phyloP scores from a whole-genome alignment of 2,329 filamentous ascomycete species.

The Gliomastix tumulicola region DNA sequence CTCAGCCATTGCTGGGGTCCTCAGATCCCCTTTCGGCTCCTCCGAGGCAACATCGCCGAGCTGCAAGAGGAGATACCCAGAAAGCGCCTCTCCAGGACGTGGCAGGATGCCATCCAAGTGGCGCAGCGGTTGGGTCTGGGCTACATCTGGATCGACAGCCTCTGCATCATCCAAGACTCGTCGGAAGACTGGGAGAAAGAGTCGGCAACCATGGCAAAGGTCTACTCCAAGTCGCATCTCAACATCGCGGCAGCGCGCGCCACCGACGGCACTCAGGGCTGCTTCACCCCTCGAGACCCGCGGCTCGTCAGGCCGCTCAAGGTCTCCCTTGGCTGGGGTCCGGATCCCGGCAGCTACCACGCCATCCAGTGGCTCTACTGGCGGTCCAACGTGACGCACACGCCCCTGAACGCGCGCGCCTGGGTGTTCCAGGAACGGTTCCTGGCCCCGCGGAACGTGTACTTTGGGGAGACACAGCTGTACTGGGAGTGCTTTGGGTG shows the following conservation, averaged over 20 bases:
- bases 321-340: conserved; percentile 1
- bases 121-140: conserved; percentile 8
- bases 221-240: conserved; percentile 14
- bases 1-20: background rate
- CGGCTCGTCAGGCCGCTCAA: conserved; percentile 6
- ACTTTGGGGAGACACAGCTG: conserved; percentile 15
- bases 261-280: conserved; percentile 8
- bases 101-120: background rate
- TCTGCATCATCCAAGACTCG: conserved; percentile 17
- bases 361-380: conserved; percentile 4
- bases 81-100: background rate
- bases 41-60: background rate
- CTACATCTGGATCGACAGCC: conserved; percentile 16
- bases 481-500: conserved; percentile 15
- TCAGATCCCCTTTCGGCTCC: background rate
- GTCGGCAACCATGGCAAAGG: conserved; percentile 16
- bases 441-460: conserved; percentile 14
- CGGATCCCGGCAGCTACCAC: conserved; percentile 4
- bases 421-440: conserved; percentile 21
- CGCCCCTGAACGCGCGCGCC: conserved; percentile 12
- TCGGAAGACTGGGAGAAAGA: conserved; percentile 13
- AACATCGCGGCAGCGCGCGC: conserved; percentile 14
- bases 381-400: conserved; percentile 5
- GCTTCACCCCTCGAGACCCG: conserved; percentile 8
- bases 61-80: background rate